Percentiles rank a stretch among this genome's conserved stretches.
phyloP scores from a whole-genome alignment of 805 yeast genomes.

The Lachancea dasiensis region DNA sequence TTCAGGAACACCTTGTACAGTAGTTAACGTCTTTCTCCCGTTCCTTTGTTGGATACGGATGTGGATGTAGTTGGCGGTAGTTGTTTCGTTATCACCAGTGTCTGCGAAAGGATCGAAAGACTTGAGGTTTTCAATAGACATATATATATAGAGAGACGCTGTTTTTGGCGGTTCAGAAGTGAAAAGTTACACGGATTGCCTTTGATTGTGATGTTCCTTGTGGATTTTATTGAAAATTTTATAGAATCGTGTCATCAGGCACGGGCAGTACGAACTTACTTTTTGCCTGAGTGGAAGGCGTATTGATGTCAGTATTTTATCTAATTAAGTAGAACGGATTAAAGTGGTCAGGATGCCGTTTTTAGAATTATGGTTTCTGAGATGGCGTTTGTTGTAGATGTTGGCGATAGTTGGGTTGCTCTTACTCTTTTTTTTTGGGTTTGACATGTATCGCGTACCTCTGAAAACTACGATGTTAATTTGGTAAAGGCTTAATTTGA shows the following conservation, averaged over 20 bases:
- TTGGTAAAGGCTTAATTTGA: no score
- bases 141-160: conserved; percentile 10
- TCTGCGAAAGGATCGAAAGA: conserved; percentile 98
- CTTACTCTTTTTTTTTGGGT: no score
- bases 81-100: conserved; percentile 98
- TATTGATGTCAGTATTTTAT: no score
- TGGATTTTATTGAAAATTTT: conserved; percentile 2
- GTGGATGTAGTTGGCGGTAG: conserved; percentile 92
- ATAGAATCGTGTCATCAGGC: neutral
- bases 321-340: no score
- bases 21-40: conserved; percentile 97
- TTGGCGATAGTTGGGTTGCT: no score
- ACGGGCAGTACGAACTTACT: no score
- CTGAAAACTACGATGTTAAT: no score
- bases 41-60: conserved; percentile 99
- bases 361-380: no score
- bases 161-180: neutral
- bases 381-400: no score
- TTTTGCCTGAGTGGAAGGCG: no score
- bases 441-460: no score
- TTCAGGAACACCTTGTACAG: conserved; percentile 94
- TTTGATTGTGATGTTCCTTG: neutral
- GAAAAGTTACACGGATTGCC: conserved; percentile 1
- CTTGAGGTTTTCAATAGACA: conserved; percentile 84
- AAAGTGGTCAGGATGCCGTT: no score